These are phyloP conservation scores for Rhizoctonia solani DNA, from an alignment of 1,284 basidiomycete species.

Conservation along the genomic window DNA sequence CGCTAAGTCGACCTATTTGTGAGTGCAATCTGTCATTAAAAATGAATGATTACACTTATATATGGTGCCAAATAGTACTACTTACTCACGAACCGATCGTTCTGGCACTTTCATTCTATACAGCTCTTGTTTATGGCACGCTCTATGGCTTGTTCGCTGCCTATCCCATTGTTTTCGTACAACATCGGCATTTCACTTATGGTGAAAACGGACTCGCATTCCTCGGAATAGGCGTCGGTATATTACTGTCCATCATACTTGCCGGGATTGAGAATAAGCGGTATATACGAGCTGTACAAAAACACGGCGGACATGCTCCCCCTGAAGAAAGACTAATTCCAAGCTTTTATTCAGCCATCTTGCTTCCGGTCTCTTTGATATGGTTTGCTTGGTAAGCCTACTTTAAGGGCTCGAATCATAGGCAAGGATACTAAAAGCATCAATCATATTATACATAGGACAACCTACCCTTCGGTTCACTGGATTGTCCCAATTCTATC, in stretches of 20 bases:
- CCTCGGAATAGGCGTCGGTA: slow-evolving; percentile 65
- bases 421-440: not conserved
- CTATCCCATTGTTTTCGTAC: slow-evolving; percentile 66
- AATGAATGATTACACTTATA: not conserved
- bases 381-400: slow-evolving; percentile 59
- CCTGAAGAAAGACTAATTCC: slow-evolving; percentile 69
- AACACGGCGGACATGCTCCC: slow-evolving; percentile 56
- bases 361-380: slow-evolving; percentile 65
- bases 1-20: slow-evolving; percentile 66
- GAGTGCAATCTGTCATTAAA: slow-evolving; percentile 40
- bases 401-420: not conserved
- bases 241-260: slow-evolving; percentile 56
- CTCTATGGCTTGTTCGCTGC: slow-evolving; percentile 63
- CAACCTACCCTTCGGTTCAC: slow-evolving; percentile 58
- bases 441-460: slow-evolving; percentile 51
- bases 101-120: slow-evolving; percentile 65
- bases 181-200: slow-evolving; percentile 60
- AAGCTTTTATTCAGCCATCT: slow-evolving; percentile 58
- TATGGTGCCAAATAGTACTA: slow-evolving; percentile 52
- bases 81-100: slow-evolving; percentile 72
- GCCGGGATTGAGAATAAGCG: slow-evolving; percentile 60
- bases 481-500: slow-evolving; percentile 68
- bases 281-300: slow-evolving; percentile 58
- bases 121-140: slow-evolving; percentile 66
- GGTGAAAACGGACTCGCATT: slow-evolving; percentile 67